Conservation (phyloP, 129 eudicot genomes). For the Mikania micrantha region DNA sequence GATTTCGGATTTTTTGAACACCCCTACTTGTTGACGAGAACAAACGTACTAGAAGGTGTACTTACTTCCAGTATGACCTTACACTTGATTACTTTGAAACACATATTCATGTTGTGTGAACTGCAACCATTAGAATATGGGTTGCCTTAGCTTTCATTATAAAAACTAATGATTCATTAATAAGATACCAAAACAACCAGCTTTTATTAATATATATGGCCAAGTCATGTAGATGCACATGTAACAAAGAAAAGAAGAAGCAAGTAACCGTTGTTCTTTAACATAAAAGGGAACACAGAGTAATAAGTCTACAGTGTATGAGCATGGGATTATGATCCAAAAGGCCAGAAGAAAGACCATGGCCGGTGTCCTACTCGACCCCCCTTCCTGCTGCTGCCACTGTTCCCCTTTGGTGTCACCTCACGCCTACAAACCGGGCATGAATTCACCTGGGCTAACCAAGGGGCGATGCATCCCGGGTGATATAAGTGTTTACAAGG, state of each 20-base stretch:
- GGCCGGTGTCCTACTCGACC: constrained; percentile 31
- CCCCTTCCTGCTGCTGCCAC: constrained; percentile 26
- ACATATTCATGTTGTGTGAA: not conserved
- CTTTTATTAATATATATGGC: constrained; percentile 27
- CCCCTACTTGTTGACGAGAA: too few species aligned
- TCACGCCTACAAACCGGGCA: constrained; percentile 84
- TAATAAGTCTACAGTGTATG: not conserved
- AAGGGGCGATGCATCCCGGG: constrained; percentile 66
- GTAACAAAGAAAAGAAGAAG: constrained; percentile 19
- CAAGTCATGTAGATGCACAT: constrained; percentile 25
- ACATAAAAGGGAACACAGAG: not conserved
- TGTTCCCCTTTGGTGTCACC: constrained; percentile 22
- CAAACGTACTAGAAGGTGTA: too few species aligned
- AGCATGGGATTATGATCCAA: constrained; percentile 14
- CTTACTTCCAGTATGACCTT: too few species aligned
- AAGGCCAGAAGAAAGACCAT: constrained; percentile 77
- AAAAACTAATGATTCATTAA: not conserved
- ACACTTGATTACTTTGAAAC: not conserved
- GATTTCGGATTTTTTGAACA: too few species aligned
- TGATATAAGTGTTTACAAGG: constrained; percentile 78
- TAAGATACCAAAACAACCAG: constrained; percentile 7
- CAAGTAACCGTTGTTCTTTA: constrained; percentile 12
- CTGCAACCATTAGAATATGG: not conserved
- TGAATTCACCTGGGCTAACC: constrained; percentile 57
- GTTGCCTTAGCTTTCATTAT: not conserved